Evolutionary conservation across 164 flowering plant genomes (phyloP), one percentile per base, ranked within the genome.

Genomic region (Kingdonia uniflora): DNA sequence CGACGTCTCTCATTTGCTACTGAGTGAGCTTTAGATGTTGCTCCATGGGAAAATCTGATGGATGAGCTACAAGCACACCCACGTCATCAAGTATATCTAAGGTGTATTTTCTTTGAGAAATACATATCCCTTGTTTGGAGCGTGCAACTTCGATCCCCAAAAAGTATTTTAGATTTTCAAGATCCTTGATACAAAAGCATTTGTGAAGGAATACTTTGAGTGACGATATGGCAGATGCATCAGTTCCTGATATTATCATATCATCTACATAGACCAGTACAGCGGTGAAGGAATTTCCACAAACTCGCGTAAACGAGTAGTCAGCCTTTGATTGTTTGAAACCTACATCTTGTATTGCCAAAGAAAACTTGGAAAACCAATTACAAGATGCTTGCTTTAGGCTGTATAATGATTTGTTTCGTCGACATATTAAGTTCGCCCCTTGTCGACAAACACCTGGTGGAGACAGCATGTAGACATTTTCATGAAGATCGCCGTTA

Each of bases 71-170:
- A 1, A 37, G 20, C 2, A 52, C 14, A 7, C 42, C 22, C 37
- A 11, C 24, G 39, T 52, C 56, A 37, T 52, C 2, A 2, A 52
- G 25, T 37, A 52, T 38, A 11, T 52, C 56, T 19, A 52, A 20
- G 11, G 55, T 25, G 39, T 52, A 52, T 39, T 38, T 52, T 21
- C 55, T 19, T 52, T 37, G 55, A 38, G 55, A 52, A 16, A 52
- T 52, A 13, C 19, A 37, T 19, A 52, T 39, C 0, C 21, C 40
- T 51, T 51, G 19, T 20, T 37, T 39, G 44, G 26, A 52, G 12
- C 16, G 21, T 2, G 41, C 37, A 16, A 52, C 13, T 21, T 52
- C 17, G 8, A 20, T 37, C 5, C 43, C 43, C 0, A 52, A 11
- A 52, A 39, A 37, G 21, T 52, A 37, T 29, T 33, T 50, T 50